These are phyloP conservation scores for Bretschneidera sinensis DNA, from an alignment of 345 rosid species.

Conservation along the genomic window DNA sequence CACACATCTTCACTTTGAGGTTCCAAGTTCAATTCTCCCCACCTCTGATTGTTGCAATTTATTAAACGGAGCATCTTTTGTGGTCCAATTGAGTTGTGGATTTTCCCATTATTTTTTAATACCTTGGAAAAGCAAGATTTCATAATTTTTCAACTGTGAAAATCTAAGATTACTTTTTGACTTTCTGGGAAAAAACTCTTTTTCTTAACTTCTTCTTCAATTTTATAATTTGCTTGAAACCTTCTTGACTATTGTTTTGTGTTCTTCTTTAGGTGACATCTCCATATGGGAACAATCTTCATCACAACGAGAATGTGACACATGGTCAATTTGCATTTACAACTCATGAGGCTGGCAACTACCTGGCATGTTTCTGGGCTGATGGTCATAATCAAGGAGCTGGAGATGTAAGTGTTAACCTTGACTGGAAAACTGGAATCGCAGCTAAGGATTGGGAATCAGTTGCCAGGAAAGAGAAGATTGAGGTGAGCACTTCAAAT, in stretches of 20 bases:
- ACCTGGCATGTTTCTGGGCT: conserved; percentile 70
- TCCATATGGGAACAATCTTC: conserved; percentile 60
- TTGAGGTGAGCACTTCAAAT: conserved; percentile 50
- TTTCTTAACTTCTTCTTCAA: no score
- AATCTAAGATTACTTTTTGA: no score
- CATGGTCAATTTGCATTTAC: conserved; percentile 89
- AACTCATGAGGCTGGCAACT: conserved; percentile 66
- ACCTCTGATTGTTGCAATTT: no score
- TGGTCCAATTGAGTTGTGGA: no score
- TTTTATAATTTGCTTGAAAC: no score
- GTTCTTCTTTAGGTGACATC: conserved; percentile 59
- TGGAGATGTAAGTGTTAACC: conserved; percentile 50
- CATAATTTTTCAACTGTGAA: no score
- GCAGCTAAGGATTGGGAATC: conserved; percentile 91
- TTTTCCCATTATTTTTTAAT: no score
- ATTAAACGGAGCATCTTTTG: no score
- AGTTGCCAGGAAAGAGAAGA: conserved; percentile 78
- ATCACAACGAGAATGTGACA: conserved; percentile 50
- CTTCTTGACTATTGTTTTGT: not conserved
- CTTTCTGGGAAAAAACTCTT: no score
- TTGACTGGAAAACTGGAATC: conserved; percentile 91
- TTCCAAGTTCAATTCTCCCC: no score
- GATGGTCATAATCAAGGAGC: conserved; percentile 28
- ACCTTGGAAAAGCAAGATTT: no score
- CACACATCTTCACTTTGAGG: no score